A percentile compares a stretch with the other conserved stretches of the same genome.
phyloP scores from a whole-genome alignment of 495 filamentous ascomycete species.

The Ramalina peruviana region DNA sequence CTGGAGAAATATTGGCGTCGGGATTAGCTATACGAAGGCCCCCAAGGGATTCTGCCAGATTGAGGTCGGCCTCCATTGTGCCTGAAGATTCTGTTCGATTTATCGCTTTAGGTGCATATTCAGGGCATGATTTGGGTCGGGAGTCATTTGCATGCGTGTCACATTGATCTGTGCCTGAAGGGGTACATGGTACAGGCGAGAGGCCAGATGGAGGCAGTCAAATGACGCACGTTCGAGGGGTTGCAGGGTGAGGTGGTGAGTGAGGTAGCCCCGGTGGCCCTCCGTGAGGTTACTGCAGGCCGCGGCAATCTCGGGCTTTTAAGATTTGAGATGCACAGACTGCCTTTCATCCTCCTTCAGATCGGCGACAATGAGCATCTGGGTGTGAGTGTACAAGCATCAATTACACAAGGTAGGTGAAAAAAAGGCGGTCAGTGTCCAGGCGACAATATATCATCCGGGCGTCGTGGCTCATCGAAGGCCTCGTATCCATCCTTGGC shows the following conservation, averaged over 20 bases:
- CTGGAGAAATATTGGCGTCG: conserved; percentile 55
- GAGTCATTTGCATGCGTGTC: background rate
- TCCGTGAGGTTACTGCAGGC: background rate
- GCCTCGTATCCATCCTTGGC: conserved; percentile 2
- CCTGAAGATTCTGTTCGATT: background rate
- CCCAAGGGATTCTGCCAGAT: conserved; percentile 81
- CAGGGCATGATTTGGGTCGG: background rate
- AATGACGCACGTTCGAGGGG: background rate
- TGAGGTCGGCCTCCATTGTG: conserved; percentile 82
- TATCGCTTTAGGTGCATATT: background rate
- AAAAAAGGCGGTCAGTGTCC: too few relatives aligned
- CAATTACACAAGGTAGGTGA: too few relatives aligned
- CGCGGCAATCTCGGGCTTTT: too few relatives aligned
- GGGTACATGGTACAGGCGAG: background rate
- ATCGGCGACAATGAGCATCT: too few relatives aligned
- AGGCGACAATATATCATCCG: background rate
- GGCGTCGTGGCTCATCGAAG: conserved; percentile 2
- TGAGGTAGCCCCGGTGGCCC: background rate
- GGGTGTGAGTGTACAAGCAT: too few relatives aligned
- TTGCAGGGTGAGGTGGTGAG: too few relatives aligned
- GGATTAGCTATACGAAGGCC: conserved; percentile 96
- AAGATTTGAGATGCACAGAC: too few relatives aligned
- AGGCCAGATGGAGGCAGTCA: background rate
- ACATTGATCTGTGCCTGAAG: too few relatives aligned
- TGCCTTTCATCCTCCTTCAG: too few relatives aligned